These are phyloP conservation scores for Corymbia citriodora DNA, from an alignment of 441 rosid genomes.

Conservation along the genomic window DNA sequence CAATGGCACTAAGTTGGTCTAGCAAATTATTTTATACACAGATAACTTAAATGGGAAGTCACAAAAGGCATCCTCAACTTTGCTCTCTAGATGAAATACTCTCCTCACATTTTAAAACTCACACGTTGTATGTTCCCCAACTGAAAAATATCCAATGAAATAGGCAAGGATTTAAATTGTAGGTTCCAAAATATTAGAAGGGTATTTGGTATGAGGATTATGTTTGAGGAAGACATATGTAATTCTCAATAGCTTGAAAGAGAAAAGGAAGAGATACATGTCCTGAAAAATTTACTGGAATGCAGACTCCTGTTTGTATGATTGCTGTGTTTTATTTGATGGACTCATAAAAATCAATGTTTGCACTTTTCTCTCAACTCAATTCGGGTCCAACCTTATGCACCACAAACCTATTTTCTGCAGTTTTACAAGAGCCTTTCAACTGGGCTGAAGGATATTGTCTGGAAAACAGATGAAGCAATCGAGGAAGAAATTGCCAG, in stretches of 20 bases:
- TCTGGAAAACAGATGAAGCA: constrained; percentile 81
- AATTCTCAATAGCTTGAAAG: neutral
- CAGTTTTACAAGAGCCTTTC: constrained; percentile 91
- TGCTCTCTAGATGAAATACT: neutral
- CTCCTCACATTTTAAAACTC: neutral
- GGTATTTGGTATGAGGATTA: neutral
- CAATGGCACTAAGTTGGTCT: neutral
- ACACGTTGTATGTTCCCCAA: neutral
- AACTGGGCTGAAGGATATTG: constrained; percentile 89
- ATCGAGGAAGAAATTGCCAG: constrained; percentile 32
- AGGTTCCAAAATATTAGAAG: neutral
- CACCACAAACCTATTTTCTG: neutral
- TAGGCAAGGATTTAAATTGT: neutral
- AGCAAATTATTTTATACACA: neutral
- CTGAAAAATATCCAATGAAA: neutral
- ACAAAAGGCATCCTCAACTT: neutral
- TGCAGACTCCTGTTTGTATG: neutral
- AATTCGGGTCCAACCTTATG: neutral
- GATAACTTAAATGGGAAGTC: neutral
- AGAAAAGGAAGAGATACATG: neutral
- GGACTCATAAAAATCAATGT: neutral
- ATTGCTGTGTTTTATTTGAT: neutral
- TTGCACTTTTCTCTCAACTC: neutral
- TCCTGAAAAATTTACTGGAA: neutral
- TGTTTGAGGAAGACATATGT: neutral